Base-by-base conservation (phyloP, 2,329 filamentous ascomycete species). In the Fusarium longipes region DNA sequence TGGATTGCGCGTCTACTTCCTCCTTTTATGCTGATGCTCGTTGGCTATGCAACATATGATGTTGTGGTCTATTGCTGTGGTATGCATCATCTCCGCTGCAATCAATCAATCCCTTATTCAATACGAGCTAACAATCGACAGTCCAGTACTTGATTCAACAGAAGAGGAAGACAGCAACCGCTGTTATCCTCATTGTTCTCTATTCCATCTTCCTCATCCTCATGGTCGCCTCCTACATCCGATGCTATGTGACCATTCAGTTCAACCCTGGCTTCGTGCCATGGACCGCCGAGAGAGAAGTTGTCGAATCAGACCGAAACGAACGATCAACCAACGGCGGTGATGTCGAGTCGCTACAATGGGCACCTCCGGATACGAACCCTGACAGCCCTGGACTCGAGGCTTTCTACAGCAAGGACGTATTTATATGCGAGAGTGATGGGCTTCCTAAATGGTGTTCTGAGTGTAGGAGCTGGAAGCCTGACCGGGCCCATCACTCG, bases 401-500 rank as follows among this genome's bases (percentile, higher is more conserved):
- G 70, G 79, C 82, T 6, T 97, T 96, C 75, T 96, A 96, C 74
- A 90, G 86, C 65, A 92, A 91, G 75, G 90, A 97, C 70, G 87
- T 92, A 3, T 98, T 96, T 76, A 85, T 93, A 3, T 97, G 93
- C 78, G 91, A 96, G 72, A 82, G 84, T 14, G 91, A 96, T 71
- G 96, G 96, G 1, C 84, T 90, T n/a, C 95, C 95, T 0, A 87
- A 88, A 30, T 98, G 93, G 89, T 99, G 95, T 79, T 89, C 89
- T 6, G 86, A 87, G 51, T 99, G 95, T 76, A 87, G 87, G 56
- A 92, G 91, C 67, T 97, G 92, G 88, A 98, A 97, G 77, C 89
- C 91, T 1, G 95, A 97, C 74, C 86, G 95, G 5, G 87, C 91
- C 4, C 93, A 97, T 76, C 95, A 98, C 78, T 96, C 91, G 74